Evolutionary conservation across 2,329 filamentous ascomycete genomes (phyloP), one percentile per base, ranked within the genome.

Genomic region (Epicoccum nigrum): DNA sequence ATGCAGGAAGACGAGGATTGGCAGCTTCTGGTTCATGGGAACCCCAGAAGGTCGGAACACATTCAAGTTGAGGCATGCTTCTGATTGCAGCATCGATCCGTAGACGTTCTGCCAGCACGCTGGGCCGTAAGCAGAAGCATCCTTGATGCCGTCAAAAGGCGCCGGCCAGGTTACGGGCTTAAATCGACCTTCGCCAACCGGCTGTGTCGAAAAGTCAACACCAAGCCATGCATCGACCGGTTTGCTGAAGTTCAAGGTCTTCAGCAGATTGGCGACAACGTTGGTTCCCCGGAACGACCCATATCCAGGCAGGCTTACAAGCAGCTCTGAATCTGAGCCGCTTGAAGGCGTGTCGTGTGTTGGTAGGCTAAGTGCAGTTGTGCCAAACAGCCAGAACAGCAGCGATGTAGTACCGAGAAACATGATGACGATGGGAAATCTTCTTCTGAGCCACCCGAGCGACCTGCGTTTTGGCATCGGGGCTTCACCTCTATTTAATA

Each of bases 161-260:
- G 56, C 55, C 0, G 79, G 77, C 72, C 71, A 76, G 17, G 70
- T 65, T 16, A 77, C 67, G 0, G 75, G 68, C 11, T 61, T 64
- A 47, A 81, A 80, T 7, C 79, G 75, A 12, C 63, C 54, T 3
- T 74, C 63, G 4, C 74, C 76, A 1, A 73, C 58, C 23, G 69
- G 69, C 46, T 71, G 71, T 0, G 76, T 77, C 0, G 78, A 72
- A 40, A 79, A 81, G 57, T 79, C 75, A 25, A 81, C 73, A 2
- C 77, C 77, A 5, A 81, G 64, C 78, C 78, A 81, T 0, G 78
- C 77, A 54, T 81, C 76, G 1, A 80, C 73, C 0, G 70, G 51
- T 2, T 55, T 55, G 7, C 70, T 63, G 2, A 78, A 64, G 0
- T 55, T 52, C 19, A 62, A 55, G 16, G 70, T 73, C 32, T 58